A percentile compares a stretch with the other conserved stretches of the same genome.
phyloP scores from a whole-genome alignment of 495 filamentous ascomycete genomes.

The Neurospora pannonica region DNA sequence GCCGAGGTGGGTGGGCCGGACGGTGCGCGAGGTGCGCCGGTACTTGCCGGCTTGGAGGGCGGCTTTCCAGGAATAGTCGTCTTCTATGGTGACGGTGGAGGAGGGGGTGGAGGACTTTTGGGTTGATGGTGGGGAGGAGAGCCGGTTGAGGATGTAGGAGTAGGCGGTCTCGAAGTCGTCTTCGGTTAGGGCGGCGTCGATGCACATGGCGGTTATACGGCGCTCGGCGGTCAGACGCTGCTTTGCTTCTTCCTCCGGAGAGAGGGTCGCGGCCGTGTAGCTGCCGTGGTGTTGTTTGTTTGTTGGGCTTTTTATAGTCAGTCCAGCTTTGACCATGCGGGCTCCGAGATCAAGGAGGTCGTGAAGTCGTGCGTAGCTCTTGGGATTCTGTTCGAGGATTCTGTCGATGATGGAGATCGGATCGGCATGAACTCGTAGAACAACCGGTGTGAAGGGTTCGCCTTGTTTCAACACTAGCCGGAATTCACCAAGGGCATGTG shows the following conservation, averaged over 20 bases:
- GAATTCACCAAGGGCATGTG: constrained; percentile 81
- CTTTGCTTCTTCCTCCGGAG: constrained; percentile 20
- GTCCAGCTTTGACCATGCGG: constrained; percentile 64
- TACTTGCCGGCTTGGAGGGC: constrained; percentile 82
- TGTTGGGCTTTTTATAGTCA: constrained; percentile 25
- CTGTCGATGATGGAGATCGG: constrained; percentile 76
- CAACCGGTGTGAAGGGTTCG: constrained; percentile 84
- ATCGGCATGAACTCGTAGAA: constrained; percentile 76
- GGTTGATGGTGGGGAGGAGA: constrained; percentile 18
- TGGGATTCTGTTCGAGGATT: constrained; percentile 77
- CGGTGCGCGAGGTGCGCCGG: constrained; percentile 40
- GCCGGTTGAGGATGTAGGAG: constrained; percentile 74
- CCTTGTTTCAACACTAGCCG: constrained; percentile 83
- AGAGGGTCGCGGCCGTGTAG: constrained; percentile 2
- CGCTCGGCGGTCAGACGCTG: constrained; percentile 39
- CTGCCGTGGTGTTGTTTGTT: not conserved
- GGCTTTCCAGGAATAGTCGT: constrained; percentile 87
- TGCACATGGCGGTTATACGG: constrained; percentile 77
- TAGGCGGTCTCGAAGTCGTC: constrained; percentile 97
- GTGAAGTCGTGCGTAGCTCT: constrained; percentile 78
- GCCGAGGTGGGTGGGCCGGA: constrained; percentile 42
- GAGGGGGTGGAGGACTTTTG: constrained; percentile 1
- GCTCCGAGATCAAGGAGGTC: constrained; percentile 70
- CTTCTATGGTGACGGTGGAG: constrained; percentile 30
- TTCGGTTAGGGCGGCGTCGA: constrained; percentile 74